Conservation (phyloP, 768 basidiomycete genomes). For the Gyrodon lividus region DNA sequence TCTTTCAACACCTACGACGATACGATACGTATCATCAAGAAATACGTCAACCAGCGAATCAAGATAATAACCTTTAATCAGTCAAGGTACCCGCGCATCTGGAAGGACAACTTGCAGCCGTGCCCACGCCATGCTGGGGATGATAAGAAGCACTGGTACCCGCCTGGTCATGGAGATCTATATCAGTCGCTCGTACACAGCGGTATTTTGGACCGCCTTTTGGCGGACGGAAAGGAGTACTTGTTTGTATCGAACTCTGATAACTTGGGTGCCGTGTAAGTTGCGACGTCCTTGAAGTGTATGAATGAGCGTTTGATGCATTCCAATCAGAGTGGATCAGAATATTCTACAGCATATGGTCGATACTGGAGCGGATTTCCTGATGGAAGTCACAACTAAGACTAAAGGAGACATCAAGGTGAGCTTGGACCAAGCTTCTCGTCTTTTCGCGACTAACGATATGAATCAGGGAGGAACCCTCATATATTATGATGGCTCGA, state of each 20-base stretch:
- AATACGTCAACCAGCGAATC: constrained; percentile 93
- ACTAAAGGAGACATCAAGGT: constrained; percentile 81
- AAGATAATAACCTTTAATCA: constrained; percentile 93
- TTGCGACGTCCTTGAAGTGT: constrained; percentile 10
- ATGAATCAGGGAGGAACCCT: constrained; percentile 70
- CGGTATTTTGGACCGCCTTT: constrained; percentile 85
- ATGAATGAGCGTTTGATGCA: constrained; percentile 4
- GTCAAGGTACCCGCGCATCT: constrained; percentile 91
- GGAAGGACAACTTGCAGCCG: constrained; percentile 85
- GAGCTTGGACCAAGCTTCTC: neutral
- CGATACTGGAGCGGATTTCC: constrained; percentile 75
- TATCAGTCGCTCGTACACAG: constrained; percentile 91
- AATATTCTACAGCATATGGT: constrained; percentile 87
- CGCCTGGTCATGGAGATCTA: constrained; percentile 94
- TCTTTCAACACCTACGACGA: constrained; percentile 98
- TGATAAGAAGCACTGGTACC: constrained; percentile 94
- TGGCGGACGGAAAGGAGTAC: constrained; percentile 93
- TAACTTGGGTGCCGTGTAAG: constrained; percentile 89
- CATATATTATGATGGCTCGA: constrained; percentile 86
- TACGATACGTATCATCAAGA: constrained; percentile 94
- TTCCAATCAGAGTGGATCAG: constrained; percentile 62
- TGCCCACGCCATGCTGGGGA: constrained; percentile 74
- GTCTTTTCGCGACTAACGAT: neutral
- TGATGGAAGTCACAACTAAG: constrained; percentile 97
- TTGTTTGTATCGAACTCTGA: constrained; percentile 98